phyloP scores from a whole-genome alignment of 1,284 basidiomycete genomes.

The Puccinia novopanici region DNA sequence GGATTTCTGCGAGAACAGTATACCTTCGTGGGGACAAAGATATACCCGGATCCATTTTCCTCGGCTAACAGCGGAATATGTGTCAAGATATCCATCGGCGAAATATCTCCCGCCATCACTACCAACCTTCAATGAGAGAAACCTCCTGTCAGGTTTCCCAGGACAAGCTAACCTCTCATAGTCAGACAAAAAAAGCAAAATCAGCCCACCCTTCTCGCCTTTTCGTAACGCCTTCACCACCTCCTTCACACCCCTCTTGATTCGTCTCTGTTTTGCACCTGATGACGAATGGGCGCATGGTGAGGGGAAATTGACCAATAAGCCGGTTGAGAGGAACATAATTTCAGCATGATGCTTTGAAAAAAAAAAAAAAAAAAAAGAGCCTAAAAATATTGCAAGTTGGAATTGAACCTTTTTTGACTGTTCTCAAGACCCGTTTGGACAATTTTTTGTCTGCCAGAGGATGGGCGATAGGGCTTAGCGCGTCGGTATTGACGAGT shows the following conservation, averaged over 20 bases:
- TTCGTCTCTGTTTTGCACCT: conserved; percentile 88
- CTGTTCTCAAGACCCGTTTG: conserved; percentile 88
- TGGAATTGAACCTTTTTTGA: conserved; percentile 74
- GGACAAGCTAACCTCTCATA: too few species aligned
- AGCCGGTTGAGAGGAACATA: background rate
- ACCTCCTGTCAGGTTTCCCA: conserved; percentile 9
- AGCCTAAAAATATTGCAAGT: background rate
- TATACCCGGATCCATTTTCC: conserved; percentile 90
- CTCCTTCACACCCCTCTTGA: conserved; percentile 93
- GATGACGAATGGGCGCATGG: conserved; percentile 13
- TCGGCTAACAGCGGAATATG: conserved; percentile 93
- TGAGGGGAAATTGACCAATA: background rate
- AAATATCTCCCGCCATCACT: conserved; percentile 93
- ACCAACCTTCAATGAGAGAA: conserved; percentile 64
- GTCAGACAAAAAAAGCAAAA: too few species aligned
- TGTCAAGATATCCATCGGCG: conserved; percentile 95
- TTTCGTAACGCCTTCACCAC: conserved; percentile 93
- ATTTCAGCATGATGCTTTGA: background rate
- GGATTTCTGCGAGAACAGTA: background rate
- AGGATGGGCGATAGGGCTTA: conserved; percentile 85
- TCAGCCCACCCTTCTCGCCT: conserved; percentile 79
- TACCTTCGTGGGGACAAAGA: conserved; percentile 62
- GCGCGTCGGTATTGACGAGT: conserved; percentile 64
- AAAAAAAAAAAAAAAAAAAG: too few species aligned
- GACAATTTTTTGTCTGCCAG: conserved; percentile 85